Percentiles rank a stretch among this genome's conserved stretches.
These are phyloP conservation scores for Clonostachys solani DNA, from an alignment of 2,329 filamentous ascomycete species.

Conservation along the genomic window DNA sequence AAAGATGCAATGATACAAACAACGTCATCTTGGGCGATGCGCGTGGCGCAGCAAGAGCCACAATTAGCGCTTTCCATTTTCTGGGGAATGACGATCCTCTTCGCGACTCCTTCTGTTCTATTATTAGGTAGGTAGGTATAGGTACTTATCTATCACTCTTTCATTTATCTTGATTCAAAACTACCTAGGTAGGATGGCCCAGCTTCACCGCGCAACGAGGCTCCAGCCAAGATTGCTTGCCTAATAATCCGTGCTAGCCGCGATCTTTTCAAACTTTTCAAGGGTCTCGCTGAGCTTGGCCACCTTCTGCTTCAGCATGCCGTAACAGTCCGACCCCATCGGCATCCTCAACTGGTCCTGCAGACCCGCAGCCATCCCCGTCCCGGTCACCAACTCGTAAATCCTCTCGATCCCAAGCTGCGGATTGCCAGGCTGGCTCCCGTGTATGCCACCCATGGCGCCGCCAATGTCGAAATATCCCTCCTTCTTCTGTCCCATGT, in stretches of 20 bases:
- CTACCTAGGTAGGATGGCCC: too few relatives aligned
- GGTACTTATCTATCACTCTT: too few relatives aligned
- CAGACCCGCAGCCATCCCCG: constrained; percentile 34
- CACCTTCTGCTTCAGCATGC: background rate
- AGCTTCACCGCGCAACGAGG: too few relatives aligned
- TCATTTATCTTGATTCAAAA: too few relatives aligned
- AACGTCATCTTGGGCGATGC: too few relatives aligned
- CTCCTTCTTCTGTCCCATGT: constrained; percentile 6
- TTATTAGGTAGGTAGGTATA: too few relatives aligned
- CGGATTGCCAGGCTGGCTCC: constrained; percentile 42
- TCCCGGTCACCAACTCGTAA: constrained; percentile 44
- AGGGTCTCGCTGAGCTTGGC: background rate
- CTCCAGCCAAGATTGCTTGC: too few relatives aligned
- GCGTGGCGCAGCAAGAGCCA: too few relatives aligned
- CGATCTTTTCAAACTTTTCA: background rate
- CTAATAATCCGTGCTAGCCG: background rate
- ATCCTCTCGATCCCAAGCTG: constrained; percentile 41
- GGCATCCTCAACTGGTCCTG: constrained; percentile 35
- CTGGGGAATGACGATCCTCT: too few relatives aligned
- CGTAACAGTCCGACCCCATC: constrained; percentile 1
- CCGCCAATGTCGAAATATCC: background rate
- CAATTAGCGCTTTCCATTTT: too few relatives aligned
- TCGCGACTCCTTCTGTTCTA: too few relatives aligned
- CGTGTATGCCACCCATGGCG: background rate
- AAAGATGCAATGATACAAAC: too few relatives aligned